Percentiles rank a stretch among this genome's conserved stretches.
phyloP scores from a whole-genome alignment of 768 basidiomycete species.

The Gymnopilus dilepis region DNA sequence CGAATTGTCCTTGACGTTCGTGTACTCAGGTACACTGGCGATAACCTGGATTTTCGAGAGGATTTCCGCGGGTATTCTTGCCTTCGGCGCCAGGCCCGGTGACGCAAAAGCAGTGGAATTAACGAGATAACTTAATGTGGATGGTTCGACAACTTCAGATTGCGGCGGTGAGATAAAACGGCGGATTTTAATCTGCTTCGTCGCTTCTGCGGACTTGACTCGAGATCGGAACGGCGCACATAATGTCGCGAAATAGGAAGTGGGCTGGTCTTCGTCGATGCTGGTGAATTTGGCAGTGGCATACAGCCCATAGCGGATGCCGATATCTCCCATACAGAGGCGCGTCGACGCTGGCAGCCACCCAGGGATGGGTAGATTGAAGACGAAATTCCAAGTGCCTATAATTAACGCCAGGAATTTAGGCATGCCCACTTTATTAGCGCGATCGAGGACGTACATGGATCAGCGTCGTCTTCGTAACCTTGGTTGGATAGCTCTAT shows the following conservation, averaged over 20 bases:
- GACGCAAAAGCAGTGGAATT: constrained; percentile 38
- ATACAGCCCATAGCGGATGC: constrained; percentile 69
- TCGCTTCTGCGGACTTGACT: constrained; percentile 44
- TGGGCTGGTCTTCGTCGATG: constrained; percentile 44
- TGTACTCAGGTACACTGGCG: constrained; percentile 62
- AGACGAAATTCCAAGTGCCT: constrained; percentile 76
- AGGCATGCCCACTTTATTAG: constrained; percentile 6
- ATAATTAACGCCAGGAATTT: constrained; percentile 2
- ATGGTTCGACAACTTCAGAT: constrained; percentile 38
- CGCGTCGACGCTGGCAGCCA: constrained; percentile 77
- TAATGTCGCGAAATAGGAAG: constrained; percentile 55
- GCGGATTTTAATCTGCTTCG: constrained; percentile 50
- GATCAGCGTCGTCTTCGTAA: constrained; percentile 57
- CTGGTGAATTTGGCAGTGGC: constrained; percentile 66
- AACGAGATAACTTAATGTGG: constrained; percentile 48
- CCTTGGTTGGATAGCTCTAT: constrained; percentile 70
- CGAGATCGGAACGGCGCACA: constrained; percentile 62
- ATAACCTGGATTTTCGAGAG: constrained; percentile 69
- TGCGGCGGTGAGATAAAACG: constrained; percentile 57
- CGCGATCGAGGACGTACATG: constrained; percentile 43
- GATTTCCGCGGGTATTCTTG: constrained; percentile 54
- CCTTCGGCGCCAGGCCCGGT: constrained; percentile 17
- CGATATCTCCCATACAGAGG: constrained; percentile 56
- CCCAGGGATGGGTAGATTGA: constrained; percentile 85
- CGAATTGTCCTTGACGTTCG: constrained; percentile 48